Conservation (phyloP, 2,329 filamentous ascomycete species). For the Aspergillus brasiliensis region DNA sequence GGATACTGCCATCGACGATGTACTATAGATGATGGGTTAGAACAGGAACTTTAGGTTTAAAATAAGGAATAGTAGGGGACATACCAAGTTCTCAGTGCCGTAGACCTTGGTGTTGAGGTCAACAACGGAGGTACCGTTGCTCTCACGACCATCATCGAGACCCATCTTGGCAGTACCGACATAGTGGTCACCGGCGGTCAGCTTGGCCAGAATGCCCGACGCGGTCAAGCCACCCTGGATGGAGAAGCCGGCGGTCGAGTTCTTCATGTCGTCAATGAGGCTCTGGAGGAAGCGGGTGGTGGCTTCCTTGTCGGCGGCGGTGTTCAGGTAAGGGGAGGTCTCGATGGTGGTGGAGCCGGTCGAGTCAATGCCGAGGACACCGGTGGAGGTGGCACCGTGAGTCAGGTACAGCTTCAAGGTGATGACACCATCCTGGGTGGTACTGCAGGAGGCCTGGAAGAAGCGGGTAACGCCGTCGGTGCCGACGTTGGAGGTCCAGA, state of each 20-base stretch:
- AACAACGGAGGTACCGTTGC: conserved; percentile 61
- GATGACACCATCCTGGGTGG: conserved; percentile 15
- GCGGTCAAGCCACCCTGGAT: conserved; percentile 18
- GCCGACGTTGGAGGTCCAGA: conserved; percentile 25
- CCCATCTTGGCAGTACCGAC: conserved; percentile 64
- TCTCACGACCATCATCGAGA: conserved; percentile 54
- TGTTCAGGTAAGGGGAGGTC: conserved; percentile 19
- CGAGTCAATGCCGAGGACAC: conserved; percentile 19
- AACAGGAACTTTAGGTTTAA: too few relatives aligned
- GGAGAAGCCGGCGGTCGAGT: conserved; percentile 14
- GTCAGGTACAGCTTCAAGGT: conserved; percentile 25
- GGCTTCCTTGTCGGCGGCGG: conserved; percentile 18
- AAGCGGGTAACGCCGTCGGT: conserved; percentile 22
- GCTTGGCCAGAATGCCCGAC: conserved; percentile 27
- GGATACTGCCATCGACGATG: conserved; percentile 68
- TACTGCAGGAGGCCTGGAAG: conserved; percentile 25
- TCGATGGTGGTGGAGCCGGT: conserved; percentile 18
- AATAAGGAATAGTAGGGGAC: too few relatives aligned
- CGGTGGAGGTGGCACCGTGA: conserved; percentile 23
- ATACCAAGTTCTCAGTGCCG: conserved; percentile 64
- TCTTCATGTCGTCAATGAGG: conserved; percentile 17
- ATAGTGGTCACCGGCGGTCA: conserved; percentile 51
- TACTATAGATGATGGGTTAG: conserved; percentile 38
- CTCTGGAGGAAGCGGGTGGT: conserved; percentile 15
- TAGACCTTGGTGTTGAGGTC: conserved; percentile 66